Evolutionary conservation across 495 filamentous ascomycete genomes (phyloP).

Genomic region (Aspergillus nanangensis): DNA sequence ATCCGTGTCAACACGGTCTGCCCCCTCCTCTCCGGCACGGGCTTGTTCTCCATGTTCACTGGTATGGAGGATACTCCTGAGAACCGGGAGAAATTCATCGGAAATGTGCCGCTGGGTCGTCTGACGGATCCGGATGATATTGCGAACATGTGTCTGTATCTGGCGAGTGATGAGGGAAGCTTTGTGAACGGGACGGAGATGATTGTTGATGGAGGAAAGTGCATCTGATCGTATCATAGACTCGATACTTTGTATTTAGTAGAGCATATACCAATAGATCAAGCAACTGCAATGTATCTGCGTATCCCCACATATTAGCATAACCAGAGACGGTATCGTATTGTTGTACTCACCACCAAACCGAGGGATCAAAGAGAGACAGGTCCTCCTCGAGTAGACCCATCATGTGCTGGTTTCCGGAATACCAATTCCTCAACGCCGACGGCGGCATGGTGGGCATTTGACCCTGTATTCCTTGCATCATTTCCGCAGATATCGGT

Average conservation of each 20-base stretch:
- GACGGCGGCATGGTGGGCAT: slow-evolving; percentile 27
- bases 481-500: slow-evolving; percentile 8
- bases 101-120: slow-evolving; percentile 61
- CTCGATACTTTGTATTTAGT: not conserved
- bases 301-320: too few relatives aligned
- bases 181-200: slow-evolving; percentile 64
- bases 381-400: slow-evolving; percentile 58
- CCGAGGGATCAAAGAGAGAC: slow-evolving; percentile 42
- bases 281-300: not conserved
- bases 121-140: slow-evolving; percentile 62
- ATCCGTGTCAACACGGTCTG: slow-evolving; percentile 63
- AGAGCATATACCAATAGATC: not conserved
- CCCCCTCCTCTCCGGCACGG: slow-evolving; percentile 59
- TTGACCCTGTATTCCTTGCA: slow-evolving; percentile 6
- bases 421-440: slow-evolving; percentile 62
- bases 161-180: slow-evolving; percentile 62
- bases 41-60: slow-evolving; percentile 60
- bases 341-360: too few relatives aligned
- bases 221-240: slow-evolving; percentile 16
- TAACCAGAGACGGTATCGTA: too few relatives aligned
- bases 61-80: slow-evolving; percentile 65
- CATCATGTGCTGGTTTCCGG: slow-evolving; percentile 61
- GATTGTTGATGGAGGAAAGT: slow-evolving; percentile 36
- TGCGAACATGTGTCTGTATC: slow-evolving; percentile 60
- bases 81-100: slow-evolving; percentile 62